A percentile compares a stretch with the other conserved stretches of the same genome.
Conservation (phyloP, 371 early-diverging fungal genomes). For the Circinella umbellata region DNA sequence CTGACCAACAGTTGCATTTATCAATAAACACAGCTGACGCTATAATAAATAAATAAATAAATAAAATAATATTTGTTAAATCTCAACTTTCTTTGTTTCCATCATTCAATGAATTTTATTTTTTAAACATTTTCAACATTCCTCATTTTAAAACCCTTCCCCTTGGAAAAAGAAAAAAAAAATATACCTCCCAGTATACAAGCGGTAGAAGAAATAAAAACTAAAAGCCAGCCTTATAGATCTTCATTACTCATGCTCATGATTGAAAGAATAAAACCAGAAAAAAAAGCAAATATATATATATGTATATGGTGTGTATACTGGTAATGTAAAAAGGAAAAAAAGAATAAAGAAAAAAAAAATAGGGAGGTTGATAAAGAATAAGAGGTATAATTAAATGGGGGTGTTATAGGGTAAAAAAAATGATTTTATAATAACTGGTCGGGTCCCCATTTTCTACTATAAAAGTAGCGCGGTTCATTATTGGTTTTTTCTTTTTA, state of each 20-base stretch:
- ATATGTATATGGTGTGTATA: too few relatives aligned
- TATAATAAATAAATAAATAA: constrained; percentile 11
- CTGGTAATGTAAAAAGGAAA: too few relatives aligned
- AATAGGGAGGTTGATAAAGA: too few relatives aligned
- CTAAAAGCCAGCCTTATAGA: constrained; percentile 36
- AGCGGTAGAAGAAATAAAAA: constrained; percentile 40
- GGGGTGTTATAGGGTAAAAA: background rate
- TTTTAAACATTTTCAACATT: background rate
- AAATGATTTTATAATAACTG: too few relatives aligned
- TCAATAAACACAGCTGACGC: constrained; percentile 26
- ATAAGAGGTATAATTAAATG: too few relatives aligned
- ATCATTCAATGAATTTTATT: background rate
- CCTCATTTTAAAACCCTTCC: too few relatives aligned
- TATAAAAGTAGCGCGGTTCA: too few relatives aligned
- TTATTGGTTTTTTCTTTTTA: too few relatives aligned
- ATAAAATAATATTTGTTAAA: too few relatives aligned
- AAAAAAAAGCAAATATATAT: background rate
- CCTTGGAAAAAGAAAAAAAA: too few relatives aligned
- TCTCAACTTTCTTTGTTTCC: too few relatives aligned
- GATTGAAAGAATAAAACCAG: background rate
- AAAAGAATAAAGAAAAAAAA: too few relatives aligned
- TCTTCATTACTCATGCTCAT: constrained; percentile 14
- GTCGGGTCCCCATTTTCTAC: background rate
- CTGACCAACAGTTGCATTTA: background rate
- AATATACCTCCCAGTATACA: constrained; percentile 47